Evolutionary conservation across 345 rosid genomes (phyloP), one percentile per base, ranked within the genome.

Genomic region (Populus pruinosa): DNA sequence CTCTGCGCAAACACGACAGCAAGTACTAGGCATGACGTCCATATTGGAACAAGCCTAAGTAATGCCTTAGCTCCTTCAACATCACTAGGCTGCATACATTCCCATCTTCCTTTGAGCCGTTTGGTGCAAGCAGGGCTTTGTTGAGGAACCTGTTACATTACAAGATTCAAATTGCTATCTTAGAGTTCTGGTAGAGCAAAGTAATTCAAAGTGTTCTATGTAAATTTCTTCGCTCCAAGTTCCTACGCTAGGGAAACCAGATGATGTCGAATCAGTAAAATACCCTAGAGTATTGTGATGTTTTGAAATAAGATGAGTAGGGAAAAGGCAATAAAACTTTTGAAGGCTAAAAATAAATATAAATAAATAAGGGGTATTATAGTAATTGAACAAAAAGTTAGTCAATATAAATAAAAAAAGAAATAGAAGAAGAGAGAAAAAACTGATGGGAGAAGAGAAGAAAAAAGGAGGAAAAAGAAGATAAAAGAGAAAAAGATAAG

Each of bases 61-160:
- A 77, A 67, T 33, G 83, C 72, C 77, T 81, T 81, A 1, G 80
- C 73, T 73, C 73, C 80, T 72, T 81, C 77, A 35, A 81, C 77
- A 53, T 76, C 83, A 14, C 44, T 9, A 5, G 27, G 25, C 72
- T 80, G 33, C 79, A 80, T 7, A 31, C 56, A 16, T 75, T 75
- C 63, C 53, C 71, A 64, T 23, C 72, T 61, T 25, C 53, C 53
- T 43, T 53, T 3, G 70, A 66, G 43, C 76, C 73, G 55, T 66
- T 63, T 55, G 77, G 73, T 17, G 73, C 56, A 56, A 81, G 74
- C 64, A 81, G 36, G 36, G 83, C 77, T 39, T 77, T 81, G 70
- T 81, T 72, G 29, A 81, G 80, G 21, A 72, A 77, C 77, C 80
- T 81, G 77, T 36, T 56, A 35, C 44, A 53, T 66, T 7, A 53